phyloP scores from a whole-genome alignment of 1,284 basidiomycete genomes.

The Boletus subluridellus region DNA sequence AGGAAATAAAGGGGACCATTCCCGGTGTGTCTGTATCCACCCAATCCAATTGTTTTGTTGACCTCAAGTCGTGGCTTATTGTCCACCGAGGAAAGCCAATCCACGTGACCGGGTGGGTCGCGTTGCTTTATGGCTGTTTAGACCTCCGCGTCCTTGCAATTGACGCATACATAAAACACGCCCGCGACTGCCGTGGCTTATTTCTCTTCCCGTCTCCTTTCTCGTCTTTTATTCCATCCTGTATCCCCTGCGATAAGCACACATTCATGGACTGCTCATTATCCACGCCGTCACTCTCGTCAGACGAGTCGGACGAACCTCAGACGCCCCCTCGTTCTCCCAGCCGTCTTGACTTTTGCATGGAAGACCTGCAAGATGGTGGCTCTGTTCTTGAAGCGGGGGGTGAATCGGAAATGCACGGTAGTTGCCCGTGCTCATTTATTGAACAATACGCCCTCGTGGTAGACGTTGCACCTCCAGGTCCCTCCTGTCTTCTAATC shows the following conservation, averaged over 20 bases:
- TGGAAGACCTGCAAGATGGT: conserved; percentile 2
- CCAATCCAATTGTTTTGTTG: conserved; percentile 10
- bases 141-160: conserved; percentile 1
- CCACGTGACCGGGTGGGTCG: conserved; percentile 27
- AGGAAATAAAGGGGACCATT: conserved; percentile 13
- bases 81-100: conserved; percentile 16
- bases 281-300: background rate
- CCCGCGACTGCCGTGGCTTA: background rate
- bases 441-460: conserved; percentile 9
- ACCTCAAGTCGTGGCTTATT: background rate
- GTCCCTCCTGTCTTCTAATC: background rate
- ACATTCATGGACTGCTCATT: conserved; percentile 11
- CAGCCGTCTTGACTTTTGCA: conserved; percentile 35
- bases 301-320: conserved; percentile 18
- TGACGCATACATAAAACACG: conserved; percentile 15
- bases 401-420: background rate
- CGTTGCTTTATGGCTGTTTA: conserved; percentile 23
- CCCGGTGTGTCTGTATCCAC: conserved; percentile 28
- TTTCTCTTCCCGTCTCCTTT: background rate
- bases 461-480: conserved; percentile 4
- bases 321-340: conserved; percentile 28
- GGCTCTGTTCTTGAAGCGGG: background rate
- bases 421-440: background rate
- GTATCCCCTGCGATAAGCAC: background rate
- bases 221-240: background rate